phyloP scores from a whole-genome alignment of 768 basidiomycete genomes.

The Mycena floridula region DNA sequence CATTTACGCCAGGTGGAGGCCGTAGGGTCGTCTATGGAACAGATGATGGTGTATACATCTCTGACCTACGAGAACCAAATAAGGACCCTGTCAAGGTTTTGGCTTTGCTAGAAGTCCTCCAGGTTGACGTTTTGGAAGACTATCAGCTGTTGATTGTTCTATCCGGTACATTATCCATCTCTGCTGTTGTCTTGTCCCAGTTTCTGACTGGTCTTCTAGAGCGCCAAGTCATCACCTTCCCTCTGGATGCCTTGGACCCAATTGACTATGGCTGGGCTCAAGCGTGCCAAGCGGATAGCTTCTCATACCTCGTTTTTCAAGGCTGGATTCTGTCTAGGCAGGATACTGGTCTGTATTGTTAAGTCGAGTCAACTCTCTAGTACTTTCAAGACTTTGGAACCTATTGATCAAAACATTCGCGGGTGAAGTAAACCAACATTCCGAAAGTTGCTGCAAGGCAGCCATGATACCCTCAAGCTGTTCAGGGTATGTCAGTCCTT shows the following conservation, averaged over 20 bases:
- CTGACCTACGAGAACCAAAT: constrained; percentile 71
- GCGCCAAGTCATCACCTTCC: constrained; percentile 93
- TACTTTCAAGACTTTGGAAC: constrained; percentile 96
- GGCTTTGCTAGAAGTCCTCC: constrained; percentile 81
- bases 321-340: constrained; percentile 85
- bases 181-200: constrained; percentile 1
- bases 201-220: constrained; percentile 45
- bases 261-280: constrained; percentile 82
- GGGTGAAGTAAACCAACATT: constrained; percentile 87
- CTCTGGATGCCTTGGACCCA: constrained; percentile 85
- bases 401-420: constrained; percentile 82
- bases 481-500: constrained; percentile 66
- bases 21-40: constrained; percentile 92
- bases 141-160: constrained; percentile 95
- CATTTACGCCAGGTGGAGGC: constrained; percentile 56
- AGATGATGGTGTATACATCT: constrained; percentile 93
- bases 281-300: constrained; percentile 91
- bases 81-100: constrained; percentile 88
- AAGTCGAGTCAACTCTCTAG: constrained; percentile 93
- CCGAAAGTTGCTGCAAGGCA: constrained; percentile 88
- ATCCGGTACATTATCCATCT: constrained; percentile 62
- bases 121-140: constrained; percentile 95
- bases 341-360: constrained; percentile 92
- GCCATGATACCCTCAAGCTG: constrained; percentile 87
- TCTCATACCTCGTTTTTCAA: constrained; percentile 98